These are phyloP conservation scores for Paecilomyces sp. DNA, from an alignment of 2,329 filamentous ascomycete genomes.

Conservation along the genomic window DNA sequence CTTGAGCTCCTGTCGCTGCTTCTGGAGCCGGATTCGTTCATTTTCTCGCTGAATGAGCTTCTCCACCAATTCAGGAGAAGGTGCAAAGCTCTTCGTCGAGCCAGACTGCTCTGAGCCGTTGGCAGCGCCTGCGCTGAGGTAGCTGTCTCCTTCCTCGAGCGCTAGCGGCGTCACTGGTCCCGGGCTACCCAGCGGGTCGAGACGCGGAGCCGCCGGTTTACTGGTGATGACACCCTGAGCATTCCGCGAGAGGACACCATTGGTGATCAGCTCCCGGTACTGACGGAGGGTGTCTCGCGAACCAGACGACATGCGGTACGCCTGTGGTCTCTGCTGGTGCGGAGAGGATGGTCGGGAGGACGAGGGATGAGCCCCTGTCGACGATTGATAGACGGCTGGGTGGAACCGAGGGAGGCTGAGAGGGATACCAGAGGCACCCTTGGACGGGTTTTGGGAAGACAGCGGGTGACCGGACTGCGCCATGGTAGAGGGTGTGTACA, in stretches of 20 bases:
- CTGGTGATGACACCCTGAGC: conserved; percentile 13
- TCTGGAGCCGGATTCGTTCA: background rate
- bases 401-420: conserved; percentile 40
- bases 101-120: conserved; percentile 5
- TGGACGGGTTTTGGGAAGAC: conserved; percentile 22
- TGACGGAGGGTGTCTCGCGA: conserved; percentile 33
- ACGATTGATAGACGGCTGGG: conserved; percentile 36
- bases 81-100: background rate
- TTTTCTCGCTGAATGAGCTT: conserved; percentile 1
- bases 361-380: conserved; percentile 13
- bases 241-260: conserved; percentile 22
- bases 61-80: background rate
- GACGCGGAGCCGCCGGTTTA: conserved; percentile 36
- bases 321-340: conserved; percentile 23
- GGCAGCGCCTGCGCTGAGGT: conserved; percentile 29
- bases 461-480: conserved; percentile 28
- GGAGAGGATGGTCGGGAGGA: conserved; percentile 23
- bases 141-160: conserved; percentile 34
- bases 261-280: conserved; percentile 37
- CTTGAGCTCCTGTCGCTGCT: background rate
- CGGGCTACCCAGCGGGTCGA: conserved; percentile 39
- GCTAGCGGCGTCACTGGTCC: conserved; percentile 40
- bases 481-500: conserved; percentile 7
- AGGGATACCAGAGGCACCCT: conserved; percentile 30
- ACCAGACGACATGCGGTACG: conserved; percentile 23